Base-by-base conservation (phyloP, 805 yeast genomes). In the Starmerella sirachaensis region DNA sequence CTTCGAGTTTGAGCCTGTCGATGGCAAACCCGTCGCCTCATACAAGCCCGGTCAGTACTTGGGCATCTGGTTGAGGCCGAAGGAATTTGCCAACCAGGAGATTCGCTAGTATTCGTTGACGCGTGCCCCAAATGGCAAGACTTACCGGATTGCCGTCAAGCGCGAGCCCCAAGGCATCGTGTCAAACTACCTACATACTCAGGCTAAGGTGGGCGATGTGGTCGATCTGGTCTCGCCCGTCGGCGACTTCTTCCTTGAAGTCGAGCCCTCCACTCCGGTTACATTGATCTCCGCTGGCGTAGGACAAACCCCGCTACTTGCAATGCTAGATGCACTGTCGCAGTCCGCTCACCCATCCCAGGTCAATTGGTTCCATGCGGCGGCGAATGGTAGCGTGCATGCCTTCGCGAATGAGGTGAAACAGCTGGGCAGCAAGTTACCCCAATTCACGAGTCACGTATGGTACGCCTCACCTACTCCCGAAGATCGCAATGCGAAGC, bases 261-360 rank as follows among this genome's bases (percentile, higher is more conserved):
- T 27, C 16, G 24, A 14, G 17, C 45, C n/a, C 31, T 51, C 32
- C 45, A 51, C 20, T 4, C 62, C 64, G 18, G 51, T 63, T 16
- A 61, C 67, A 1, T 54, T 75, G 20, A 57, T 74, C 38, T 64
- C 72, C 16, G 79, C 76, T 32, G 85, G 84, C 37, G 72, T 74
- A 39, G 84, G 83, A 44, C 70, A 73, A 35, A 78, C 84, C 5
- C 84, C 85, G 23, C 40, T 73, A 22, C 48, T 77, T 23, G 62
- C 81, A 6, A 67, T 75, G 52, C 52, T 66, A 14, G 33, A 31
- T 10, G 18, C 33, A 2, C 26, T 31, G 11, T 31, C 33, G 2
- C 26, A 21, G 9, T 2, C 9, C 8, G 8, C 7, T n/a, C 26
- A 31, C n/a, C 13, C 33, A 2, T 25, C 19, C 6, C 26, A 2